Conservation (phyloP, 2,329 filamentous ascomycete species). For the Fusarium verticillioides region DNA sequence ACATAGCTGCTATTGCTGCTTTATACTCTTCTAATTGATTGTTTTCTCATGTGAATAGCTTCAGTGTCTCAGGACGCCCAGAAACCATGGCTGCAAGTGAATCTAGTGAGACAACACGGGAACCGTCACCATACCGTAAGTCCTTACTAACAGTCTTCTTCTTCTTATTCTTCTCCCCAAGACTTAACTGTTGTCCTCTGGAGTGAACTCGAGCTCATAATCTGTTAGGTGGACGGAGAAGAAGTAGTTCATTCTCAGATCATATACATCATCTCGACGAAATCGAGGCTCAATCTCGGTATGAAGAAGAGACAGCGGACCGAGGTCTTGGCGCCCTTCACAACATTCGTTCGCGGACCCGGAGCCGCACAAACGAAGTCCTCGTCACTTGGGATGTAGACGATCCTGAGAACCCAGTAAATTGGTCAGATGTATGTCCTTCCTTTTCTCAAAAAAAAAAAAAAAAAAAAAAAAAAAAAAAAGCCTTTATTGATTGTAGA, state of each 20-base stretch:
- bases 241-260: slow-evolving; percentile 41
- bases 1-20: neutral
- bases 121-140: slow-evolving; percentile 44
- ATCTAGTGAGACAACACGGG: slow-evolving; percentile 44
- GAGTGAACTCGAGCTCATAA: slow-evolving; percentile 22
- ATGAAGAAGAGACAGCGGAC: slow-evolving; percentile 56
- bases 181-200: neutral
- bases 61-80: slow-evolving; percentile 5
- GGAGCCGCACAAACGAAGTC: slow-evolving; percentile 47
- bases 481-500: neutral
- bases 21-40: neutral
- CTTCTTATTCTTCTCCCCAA: neutral
- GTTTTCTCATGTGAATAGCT: slow-evolving; percentile 31
- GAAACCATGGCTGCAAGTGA: slow-evolving; percentile 41
- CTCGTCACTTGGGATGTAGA: slow-evolving; percentile 59
- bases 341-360: slow-evolving; percentile 49
- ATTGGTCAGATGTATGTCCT: slow-evolving; percentile 57
- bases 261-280: slow-evolving; percentile 47
- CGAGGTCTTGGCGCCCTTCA: slow-evolving; percentile 49
- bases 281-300: slow-evolving; percentile 55
- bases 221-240: slow-evolving; percentile 38
- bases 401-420: slow-evolving; percentile 65
- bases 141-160: slow-evolving; percentile 1
- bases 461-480: too few species aligned
- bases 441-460: neutral